Evolutionary conservation across 1,284 basidiomycete genomes (phyloP).

Genomic region (Sphaerobolus stellatus): DNA sequence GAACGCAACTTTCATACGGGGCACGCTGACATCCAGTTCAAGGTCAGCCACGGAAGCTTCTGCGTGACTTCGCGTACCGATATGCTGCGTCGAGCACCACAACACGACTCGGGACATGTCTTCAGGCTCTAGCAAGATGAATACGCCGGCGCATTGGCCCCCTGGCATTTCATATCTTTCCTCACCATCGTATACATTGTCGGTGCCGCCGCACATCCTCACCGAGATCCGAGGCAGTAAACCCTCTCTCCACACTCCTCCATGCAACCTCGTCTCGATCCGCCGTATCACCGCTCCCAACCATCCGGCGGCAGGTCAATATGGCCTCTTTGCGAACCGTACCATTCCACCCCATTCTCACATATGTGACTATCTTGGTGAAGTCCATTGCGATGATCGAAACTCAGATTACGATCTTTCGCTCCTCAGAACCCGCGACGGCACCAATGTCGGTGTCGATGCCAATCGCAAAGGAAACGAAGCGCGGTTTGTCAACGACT

Average conservation of each 20-base stretch:
- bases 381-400: constrained; percentile 77
- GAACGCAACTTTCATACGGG: too few species aligned
- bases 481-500: constrained; percentile 86
- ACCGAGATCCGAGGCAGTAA: constrained; percentile 18
- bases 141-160: constrained; percentile 53
- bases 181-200: constrained; percentile 49
- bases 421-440: constrained; percentile 58
- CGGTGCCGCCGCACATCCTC: constrained; percentile 23
- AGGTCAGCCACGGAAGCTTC: too few species aligned
- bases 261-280: constrained; percentile 38
- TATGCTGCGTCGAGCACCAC: too few species aligned
- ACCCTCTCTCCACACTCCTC: constrained; percentile 15
- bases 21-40: too few species aligned
- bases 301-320: constrained; percentile 83
- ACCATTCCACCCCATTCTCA: constrained; percentile 66
- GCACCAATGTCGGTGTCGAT: constrained; percentile 66
- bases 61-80: too few species aligned
- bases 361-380: constrained; percentile 81
- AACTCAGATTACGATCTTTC: constrained; percentile 86
- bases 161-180: constrained; percentile 45
- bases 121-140: background rate
- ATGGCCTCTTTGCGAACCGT: constrained; percentile 75
- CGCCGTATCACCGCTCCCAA: constrained; percentile 40
- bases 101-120: too few species aligned
- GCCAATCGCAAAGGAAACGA: constrained; percentile 79